phyloP scores from a whole-genome alignment of 305 asterid genomes.

The Fraxinus paxiana region DNA sequence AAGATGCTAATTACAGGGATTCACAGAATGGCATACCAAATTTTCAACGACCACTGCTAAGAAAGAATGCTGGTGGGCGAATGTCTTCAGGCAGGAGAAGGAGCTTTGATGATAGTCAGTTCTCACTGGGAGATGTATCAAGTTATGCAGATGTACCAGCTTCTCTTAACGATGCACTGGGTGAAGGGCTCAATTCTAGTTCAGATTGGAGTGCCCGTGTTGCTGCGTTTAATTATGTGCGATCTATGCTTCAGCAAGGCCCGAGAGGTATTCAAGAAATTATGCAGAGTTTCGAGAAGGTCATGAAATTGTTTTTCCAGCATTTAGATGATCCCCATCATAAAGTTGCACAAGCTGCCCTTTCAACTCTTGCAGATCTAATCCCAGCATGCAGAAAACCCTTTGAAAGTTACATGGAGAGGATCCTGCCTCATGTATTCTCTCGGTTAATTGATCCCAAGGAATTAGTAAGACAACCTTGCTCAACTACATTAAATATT shows the following conservation, averaged over 20 bases:
- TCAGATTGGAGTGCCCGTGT: slow-evolving; percentile 98
- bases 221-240: slow-evolving; percentile 80
- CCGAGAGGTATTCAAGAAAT: slow-evolving; percentile 93
- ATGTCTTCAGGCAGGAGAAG: slow-evolving; percentile 86
- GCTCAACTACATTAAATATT: slow-evolving; percentile 81
- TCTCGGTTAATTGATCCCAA: slow-evolving; percentile 96
- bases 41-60: slow-evolving; percentile 88
- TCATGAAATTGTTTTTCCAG: slow-evolving; percentile 95
- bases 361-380: slow-evolving; percentile 91
- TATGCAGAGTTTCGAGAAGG: slow-evolving; percentile 90
- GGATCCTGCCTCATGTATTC: slow-evolving; percentile 94
- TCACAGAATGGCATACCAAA: slow-evolving; percentile 68
- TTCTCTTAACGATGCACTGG: slow-evolving; percentile 81
- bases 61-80: slow-evolving; percentile 79
- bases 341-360: slow-evolving; percentile 98
- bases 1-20: slow-evolving; percentile 68
- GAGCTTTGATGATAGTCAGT: slow-evolving; percentile 95
- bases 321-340: slow-evolving; percentile 99
- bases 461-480: slow-evolving; percentile 93
- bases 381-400: slow-evolving; percentile 96
- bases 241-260: slow-evolving; percentile 81
- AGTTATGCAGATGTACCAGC: slow-evolving; percentile 79
- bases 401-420: slow-evolving; percentile 94
- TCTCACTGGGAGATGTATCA: slow-evolving; percentile 65
- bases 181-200: slow-evolving; percentile 87